Evolutionary conservation across 2,329 filamentous ascomycete genomes (phyloP).

Genomic region (Phialophora chinensis): DNA sequence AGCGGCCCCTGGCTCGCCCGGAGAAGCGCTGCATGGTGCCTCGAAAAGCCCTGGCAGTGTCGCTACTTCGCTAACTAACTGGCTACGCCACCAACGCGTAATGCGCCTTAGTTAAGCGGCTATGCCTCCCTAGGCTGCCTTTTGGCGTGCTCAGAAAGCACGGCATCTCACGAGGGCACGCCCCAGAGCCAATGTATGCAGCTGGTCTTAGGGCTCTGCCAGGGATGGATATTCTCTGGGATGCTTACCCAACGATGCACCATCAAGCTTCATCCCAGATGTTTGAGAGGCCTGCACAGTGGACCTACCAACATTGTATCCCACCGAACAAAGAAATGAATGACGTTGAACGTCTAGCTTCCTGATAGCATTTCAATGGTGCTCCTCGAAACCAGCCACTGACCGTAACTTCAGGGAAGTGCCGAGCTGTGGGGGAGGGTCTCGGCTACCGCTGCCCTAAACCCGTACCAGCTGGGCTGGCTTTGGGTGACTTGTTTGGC

Average conservation of each 20-base stretch:
- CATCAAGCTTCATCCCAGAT: background rate
- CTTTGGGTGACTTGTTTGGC: background rate
- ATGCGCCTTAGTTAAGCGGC: slow-evolving; percentile 4
- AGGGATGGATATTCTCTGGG: background rate
- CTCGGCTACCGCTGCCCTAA: background rate
- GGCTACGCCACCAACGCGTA: background rate
- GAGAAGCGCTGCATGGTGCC: background rate
- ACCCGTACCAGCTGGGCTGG: background rate
- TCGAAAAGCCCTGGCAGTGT: background rate
- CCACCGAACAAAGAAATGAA: slow-evolving; percentile 2
- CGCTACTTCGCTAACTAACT: background rate
- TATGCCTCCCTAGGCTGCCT: background rate
- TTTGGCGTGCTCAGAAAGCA: background rate
- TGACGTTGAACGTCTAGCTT: slow-evolving; percentile 9
- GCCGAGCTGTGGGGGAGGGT: slow-evolving; percentile 21
- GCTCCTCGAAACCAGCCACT: background rate
- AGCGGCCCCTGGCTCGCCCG: background rate
- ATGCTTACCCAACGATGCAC: background rate
- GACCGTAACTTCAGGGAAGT: slow-evolving; percentile 12
- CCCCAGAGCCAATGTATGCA: background rate
- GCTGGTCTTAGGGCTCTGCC: background rate
- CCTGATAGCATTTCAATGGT: background rate
- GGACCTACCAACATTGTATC: background rate
- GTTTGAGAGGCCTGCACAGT: background rate
- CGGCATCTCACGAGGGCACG: background rate